phyloP scores from a whole-genome alignment of 2,329 filamentous ascomycete genomes.

The Pseudopithomyces maydicus region DNA sequence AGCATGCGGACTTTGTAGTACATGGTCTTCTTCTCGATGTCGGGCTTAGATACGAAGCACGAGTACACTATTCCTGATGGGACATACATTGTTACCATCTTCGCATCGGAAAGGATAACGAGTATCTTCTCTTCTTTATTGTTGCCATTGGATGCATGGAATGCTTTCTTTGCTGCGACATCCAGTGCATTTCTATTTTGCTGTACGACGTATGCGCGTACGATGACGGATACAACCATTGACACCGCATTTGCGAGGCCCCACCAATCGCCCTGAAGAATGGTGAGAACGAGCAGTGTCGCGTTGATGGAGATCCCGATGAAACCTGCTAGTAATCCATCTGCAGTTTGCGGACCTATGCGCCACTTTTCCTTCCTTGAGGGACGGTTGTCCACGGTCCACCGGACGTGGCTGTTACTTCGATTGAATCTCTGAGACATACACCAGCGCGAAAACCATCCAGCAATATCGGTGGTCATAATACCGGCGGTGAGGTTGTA shows the following conservation, averaged over 20 bases:
- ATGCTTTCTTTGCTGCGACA: background rate
- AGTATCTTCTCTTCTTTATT: background rate
- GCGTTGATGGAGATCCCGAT: background rate
- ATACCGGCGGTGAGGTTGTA: constrained; percentile 29
- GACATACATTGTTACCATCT: constrained; percentile 2
- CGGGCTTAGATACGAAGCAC: constrained; percentile 1
- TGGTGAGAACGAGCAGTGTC: background rate
- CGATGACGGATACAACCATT: constrained; percentile 1
- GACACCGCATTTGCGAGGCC: background rate
- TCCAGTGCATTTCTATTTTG: constrained; percentile 1
- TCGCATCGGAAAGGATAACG: constrained; percentile 3
- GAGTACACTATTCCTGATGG: background rate
- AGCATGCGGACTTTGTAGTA: constrained; percentile 3
- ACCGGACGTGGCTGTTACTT: background rate
- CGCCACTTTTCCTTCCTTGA: background rate
- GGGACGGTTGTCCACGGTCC: background rate
- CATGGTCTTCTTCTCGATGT: background rate
- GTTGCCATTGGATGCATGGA: background rate
- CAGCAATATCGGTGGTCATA: constrained; percentile 17
- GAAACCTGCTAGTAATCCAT: background rate
- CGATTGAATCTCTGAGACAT: background rate
- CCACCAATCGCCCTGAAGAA: constrained; percentile 3
- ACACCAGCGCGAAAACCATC: constrained; percentile 2
- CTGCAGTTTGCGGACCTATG: background rate
- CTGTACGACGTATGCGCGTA: background rate